Percentiles rank a stretch among this genome's conserved stretches.
Evolutionary conservation across 257 asterid species (phyloP).

Genomic region (Mitragyna speciosa): DNA sequence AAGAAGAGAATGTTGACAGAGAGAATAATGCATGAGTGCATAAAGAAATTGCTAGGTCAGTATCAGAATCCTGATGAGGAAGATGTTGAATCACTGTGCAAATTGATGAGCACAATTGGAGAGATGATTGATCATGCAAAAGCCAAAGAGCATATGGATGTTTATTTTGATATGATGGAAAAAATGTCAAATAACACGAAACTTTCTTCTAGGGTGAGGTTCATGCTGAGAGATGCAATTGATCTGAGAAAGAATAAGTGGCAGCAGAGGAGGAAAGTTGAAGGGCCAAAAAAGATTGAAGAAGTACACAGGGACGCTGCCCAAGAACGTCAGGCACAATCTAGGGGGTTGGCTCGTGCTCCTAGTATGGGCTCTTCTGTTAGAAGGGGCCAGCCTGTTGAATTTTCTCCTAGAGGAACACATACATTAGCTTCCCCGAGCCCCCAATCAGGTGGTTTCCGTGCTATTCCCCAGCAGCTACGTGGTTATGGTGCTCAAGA

Average conservation of each 20-base stretch:
- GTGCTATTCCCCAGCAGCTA: conserved; percentile 49
- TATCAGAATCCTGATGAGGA: conserved; percentile 81
- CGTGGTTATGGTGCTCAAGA: conserved; percentile 79
- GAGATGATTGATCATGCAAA: conserved; percentile 80
- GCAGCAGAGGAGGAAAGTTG: conserved; percentile 97
- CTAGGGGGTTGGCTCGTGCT: conserved; percentile 63
- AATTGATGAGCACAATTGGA: conserved; percentile 98
- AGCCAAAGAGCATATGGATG: conserved; percentile 80
- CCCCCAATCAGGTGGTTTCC: conserved; percentile 56
- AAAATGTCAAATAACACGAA: conserved; percentile 70
- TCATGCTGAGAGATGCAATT: conserved; percentile 87
- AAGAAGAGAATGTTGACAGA: conserved; percentile 96
- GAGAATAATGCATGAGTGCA: conserved; percentile 93
- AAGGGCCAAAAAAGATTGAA: conserved; percentile 95
- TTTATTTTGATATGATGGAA: conserved; percentile 58
- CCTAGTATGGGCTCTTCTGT: conserved; percentile 57
- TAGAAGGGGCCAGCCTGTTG: conserved; percentile 73
- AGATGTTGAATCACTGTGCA: conserved; percentile 87
- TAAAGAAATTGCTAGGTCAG: conserved; percentile 73
- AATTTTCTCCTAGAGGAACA: conserved; percentile 65
- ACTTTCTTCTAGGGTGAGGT: conserved; percentile 85
- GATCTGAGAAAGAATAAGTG: conserved; percentile 94
- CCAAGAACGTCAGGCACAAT: conserved; percentile 85
- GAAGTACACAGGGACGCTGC: conserved; percentile 96
- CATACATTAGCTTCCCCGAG: conserved; percentile 58